Conservation (phyloP, 306 rosid species). For the Dryas octopetala region DNA sequence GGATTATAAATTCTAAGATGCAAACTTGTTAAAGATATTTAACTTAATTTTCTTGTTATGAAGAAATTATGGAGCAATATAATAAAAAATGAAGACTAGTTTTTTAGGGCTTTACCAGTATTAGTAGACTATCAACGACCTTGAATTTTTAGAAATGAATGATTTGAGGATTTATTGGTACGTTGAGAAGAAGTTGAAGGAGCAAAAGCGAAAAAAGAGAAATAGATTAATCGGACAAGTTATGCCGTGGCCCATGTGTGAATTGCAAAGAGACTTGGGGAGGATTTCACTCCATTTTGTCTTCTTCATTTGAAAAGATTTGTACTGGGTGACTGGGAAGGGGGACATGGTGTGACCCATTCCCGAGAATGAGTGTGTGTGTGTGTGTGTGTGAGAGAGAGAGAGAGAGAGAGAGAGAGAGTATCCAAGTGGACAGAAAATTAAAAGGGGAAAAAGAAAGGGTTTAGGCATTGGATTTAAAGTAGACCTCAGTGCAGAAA, state of each 20-base stretch:
- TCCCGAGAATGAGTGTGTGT: not conserved
- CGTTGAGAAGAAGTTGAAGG: too few species aligned
- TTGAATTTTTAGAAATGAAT: too few species aligned
- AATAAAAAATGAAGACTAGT: not conserved
- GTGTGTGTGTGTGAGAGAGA: too few species aligned
- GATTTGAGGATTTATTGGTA: too few species aligned
- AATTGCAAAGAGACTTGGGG: too few species aligned
- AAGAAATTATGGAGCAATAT: not conserved
- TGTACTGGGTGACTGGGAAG: not conserved
- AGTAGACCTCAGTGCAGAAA: not conserved
- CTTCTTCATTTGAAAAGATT: too few species aligned
- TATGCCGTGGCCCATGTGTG: too few species aligned
- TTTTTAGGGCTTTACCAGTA: not conserved
- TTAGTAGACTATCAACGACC: not conserved
- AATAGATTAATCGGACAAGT: too few species aligned
- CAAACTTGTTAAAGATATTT: not conserved
- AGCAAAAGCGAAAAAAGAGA: too few species aligned
- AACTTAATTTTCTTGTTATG: not conserved
- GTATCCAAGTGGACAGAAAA: not conserved
- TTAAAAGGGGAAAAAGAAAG: not conserved
- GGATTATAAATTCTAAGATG: too few species aligned
- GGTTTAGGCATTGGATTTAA: not conserved
- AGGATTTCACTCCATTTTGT: too few species aligned
- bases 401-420: too few species aligned
- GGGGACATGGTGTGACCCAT: not conserved